These are phyloP conservation scores for Tremella fuciformis DNA, from an alignment of 768 basidiomycete species.

Conservation along the genomic window DNA sequence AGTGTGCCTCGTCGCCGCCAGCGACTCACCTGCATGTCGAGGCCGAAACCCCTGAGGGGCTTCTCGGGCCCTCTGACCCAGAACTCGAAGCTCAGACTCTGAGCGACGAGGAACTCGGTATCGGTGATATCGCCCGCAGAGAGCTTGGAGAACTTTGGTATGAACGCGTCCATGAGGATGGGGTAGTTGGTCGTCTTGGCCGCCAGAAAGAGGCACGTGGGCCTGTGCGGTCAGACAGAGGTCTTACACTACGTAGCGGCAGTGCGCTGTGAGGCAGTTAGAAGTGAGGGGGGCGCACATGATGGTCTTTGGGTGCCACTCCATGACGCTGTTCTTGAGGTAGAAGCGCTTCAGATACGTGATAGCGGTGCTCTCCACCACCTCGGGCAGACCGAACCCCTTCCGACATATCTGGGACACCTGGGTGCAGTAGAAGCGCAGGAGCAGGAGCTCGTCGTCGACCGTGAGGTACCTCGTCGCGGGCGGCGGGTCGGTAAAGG, in stretches of 20 bases:
- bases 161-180: slow-evolving; percentile 81
- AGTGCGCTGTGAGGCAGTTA: neutral
- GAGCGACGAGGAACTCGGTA: slow-evolving; percentile 92
- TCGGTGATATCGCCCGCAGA: slow-evolving; percentile 79
- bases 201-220: slow-evolving; percentile 90
- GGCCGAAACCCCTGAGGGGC: slow-evolving; percentile 47
- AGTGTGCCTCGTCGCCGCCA: neutral
- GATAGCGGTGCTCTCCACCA: slow-evolving; percentile 88
- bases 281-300: slow-evolving; percentile 62
- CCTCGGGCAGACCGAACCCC: slow-evolving; percentile 81
- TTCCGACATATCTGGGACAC: slow-evolving; percentile 73
- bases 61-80: slow-evolving; percentile 57
- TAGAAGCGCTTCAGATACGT: slow-evolving; percentile 95
- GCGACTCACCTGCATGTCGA: slow-evolving; percentile 47
- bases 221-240: slow-evolving; percentile 58
- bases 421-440: slow-evolving; percentile 83
- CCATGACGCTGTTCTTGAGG: slow-evolving; percentile 96
- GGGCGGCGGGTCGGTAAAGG: slow-evolving; percentile 56
- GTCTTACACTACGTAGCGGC: neutral
- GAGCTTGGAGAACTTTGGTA: slow-evolving; percentile 76
- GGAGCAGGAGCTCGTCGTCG: slow-evolving; percentile 80
- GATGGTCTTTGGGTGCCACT: slow-evolving; percentile 98
- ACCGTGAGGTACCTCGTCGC: slow-evolving; percentile 69
- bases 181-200: slow-evolving; percentile 96
- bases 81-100: slow-evolving; percentile 91